Base-by-base conservation (phyloP, 2,329 filamentous ascomycete genomes). In the Zasmidium angulare region DNA sequence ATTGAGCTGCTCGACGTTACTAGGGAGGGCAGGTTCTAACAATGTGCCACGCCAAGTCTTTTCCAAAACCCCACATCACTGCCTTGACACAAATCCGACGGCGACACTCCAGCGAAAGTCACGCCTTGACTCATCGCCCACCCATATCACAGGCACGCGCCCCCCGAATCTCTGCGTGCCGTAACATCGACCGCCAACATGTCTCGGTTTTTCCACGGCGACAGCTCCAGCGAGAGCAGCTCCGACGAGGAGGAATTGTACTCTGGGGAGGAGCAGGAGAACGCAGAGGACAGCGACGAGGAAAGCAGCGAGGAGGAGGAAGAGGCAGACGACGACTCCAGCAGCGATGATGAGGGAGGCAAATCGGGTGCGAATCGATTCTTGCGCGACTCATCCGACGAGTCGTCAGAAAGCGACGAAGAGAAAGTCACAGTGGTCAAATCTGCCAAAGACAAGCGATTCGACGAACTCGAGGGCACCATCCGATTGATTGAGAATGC, bases 381-480 rank as follows among this genome's bases (percentile, higher is more conserved):
- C 88, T 87, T 98, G 84, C 87, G 82, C 72, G 85, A 88, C 69
- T 68, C 60, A 14, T 70, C 68, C 14, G 87, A 85, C 67, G 81
- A 76, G 36, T 84, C 86, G 60, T 91, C 95, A 53, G 91, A 88
- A 71, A 86, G 83, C 71, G 93, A 92, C 74, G 93, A 95, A 66
- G 93, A 97, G 66, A 86, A 86, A 67, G 86, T 88, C 66, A 91
- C 89, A 71, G 86, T 95, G 70, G 90, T 98, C 73, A 97, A 96
- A 85, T 97, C 92, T 78, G 93, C 93, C 72, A 98, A 98, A 80
- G 92, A 98, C 82, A 99, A 99, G 85, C 87, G 95, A 63, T 84
- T 91, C 67, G 93, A 97, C 73, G 96, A 98, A 78, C 84, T 99
- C 62, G 93, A 99, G 77, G 85, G 86, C 61, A 96, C 88, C 47